phyloP scores from a whole-genome alignment of 169 alveolate species.

The Amoebophrya sp. region DNA sequence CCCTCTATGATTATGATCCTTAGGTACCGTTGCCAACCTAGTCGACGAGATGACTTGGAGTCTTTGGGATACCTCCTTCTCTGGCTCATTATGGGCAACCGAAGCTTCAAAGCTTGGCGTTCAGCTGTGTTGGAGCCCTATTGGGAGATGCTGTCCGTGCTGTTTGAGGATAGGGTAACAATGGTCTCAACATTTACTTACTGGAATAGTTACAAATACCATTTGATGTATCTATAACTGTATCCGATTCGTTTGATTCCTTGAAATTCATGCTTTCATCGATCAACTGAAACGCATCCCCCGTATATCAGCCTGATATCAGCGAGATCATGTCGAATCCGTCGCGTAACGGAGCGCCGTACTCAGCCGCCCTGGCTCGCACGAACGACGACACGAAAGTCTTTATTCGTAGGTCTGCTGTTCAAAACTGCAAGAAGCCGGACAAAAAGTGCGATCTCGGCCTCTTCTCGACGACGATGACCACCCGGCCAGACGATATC shows the following conservation, averaged over 20 bases:
- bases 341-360: not conserved
- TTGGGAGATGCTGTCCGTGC: constrained; percentile 1
- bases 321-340: not conserved
- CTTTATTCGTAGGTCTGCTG: not conserved
- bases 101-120: not conserved
- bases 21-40: not conserved
- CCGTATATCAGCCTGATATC: not conserved
- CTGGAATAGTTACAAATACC: too few relatives aligned
- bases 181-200: not conserved
- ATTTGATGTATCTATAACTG: too few relatives aligned
- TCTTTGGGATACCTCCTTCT: not conserved
- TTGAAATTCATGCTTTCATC: too few relatives aligned
- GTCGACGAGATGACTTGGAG: not conserved
- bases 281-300: too few relatives aligned
- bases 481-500: not conserved
- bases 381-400: not conserved
- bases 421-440: constrained; percentile 14
- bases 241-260: too few relatives aligned
- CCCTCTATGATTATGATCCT: too few relatives aligned
- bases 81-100: not conserved
- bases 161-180: not conserved
- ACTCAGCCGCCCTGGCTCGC: not conserved
- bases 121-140: not conserved
- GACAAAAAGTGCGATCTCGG: constrained; percentile 19
- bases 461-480: not conserved